Evolutionary conservation across 805 yeast genomes (phyloP).

Genomic region (Candida pseudoglaebosa): DNA sequence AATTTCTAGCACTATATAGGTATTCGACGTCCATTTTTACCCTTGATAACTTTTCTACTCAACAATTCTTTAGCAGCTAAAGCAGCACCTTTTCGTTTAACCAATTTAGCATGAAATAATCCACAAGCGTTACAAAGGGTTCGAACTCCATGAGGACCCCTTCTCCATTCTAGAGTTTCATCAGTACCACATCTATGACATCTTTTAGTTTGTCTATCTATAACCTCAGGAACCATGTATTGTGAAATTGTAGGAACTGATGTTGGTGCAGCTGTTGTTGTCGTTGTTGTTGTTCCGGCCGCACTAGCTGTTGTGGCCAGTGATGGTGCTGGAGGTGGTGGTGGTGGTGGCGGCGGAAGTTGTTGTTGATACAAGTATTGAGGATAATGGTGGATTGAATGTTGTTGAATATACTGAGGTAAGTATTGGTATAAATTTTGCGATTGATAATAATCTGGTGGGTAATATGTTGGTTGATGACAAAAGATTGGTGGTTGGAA

Average conservation of each 20-base stretch:
- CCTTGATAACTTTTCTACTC: slow-evolving; percentile 40
- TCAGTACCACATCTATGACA: slow-evolving; percentile 46
- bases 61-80: slow-evolving; percentile 47
- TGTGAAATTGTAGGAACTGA: slow-evolving; percentile 8
- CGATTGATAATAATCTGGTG: slow-evolving; percentile 6
- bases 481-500: slow-evolving; percentile 4
- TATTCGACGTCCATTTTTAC: slow-evolving; percentile 41
- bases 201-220: slow-evolving; percentile 30
- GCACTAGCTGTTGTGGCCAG: no score
- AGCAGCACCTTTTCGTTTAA: slow-evolving; percentile 53
- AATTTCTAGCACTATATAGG: slow-evolving; percentile 26
- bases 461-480: slow-evolving; percentile 4
- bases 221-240: slow-evolving; percentile 27
- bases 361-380: no score
- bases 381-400: no score
- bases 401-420: no score
- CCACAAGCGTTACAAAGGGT: slow-evolving; percentile 44
- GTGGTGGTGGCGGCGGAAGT: no score
- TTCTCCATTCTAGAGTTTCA: slow-evolving; percentile 44
- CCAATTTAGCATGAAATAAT: slow-evolving; percentile 40
- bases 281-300: neutral
- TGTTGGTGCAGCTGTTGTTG: slow-evolving; percentile 3
- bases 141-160: slow-evolving; percentile 44
- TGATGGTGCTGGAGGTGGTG: no score
- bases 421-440: no score